Percentiles rank a stretch among this genome's conserved stretches.
Evolutionary conservation across 305 asterid genomes (phyloP).

Genomic region (Ilex paraguariensis): DNA sequence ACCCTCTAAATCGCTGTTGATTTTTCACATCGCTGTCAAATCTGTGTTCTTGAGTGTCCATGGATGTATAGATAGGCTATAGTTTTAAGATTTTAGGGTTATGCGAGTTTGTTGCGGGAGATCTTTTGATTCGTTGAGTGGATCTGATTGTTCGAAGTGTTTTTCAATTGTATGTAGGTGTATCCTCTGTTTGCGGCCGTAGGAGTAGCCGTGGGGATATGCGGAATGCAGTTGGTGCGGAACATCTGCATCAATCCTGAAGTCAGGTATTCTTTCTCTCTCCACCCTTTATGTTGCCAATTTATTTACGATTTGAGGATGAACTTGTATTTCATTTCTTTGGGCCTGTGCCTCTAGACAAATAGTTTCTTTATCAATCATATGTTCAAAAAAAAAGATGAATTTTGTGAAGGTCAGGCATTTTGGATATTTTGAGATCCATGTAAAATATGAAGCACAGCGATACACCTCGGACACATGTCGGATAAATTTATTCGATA

Average conservation of each 20-base stretch:
- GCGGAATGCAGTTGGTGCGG: conserved; percentile 84
- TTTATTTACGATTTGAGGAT: too few species aligned
- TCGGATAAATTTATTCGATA: too few species aligned
- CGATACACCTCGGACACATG: too few species aligned
- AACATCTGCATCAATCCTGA: conserved; percentile 73
- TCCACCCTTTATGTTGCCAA: neutral
- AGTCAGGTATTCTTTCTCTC: conserved; percentile 60
- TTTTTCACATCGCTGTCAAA: neutral
- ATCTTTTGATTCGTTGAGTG: neutral
- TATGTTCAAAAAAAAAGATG: too few species aligned
- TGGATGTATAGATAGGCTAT: neutral
- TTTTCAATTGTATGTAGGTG: conserved; percentile 33
- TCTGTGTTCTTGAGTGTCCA: neutral
- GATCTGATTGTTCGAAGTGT: conserved; percentile 28
- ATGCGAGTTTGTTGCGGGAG: neutral
- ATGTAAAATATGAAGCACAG: too few species aligned
- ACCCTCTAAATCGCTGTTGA: neutral
- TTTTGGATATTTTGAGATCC: too few species aligned
- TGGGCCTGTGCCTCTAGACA: too few species aligned
- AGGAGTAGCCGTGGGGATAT: conserved; percentile 82
- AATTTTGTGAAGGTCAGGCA: too few species aligned
- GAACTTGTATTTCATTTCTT: too few species aligned
- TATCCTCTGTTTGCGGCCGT: conserved; percentile 80
- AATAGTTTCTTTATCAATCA: too few species aligned
- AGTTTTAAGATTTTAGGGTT: too few species aligned